Percentiles rank a stretch among this genome's conserved stretches.
Evolutionary conservation across 1,284 basidiomycete genomes (phyloP).

Genomic region (Malassezia caprae): DNA sequence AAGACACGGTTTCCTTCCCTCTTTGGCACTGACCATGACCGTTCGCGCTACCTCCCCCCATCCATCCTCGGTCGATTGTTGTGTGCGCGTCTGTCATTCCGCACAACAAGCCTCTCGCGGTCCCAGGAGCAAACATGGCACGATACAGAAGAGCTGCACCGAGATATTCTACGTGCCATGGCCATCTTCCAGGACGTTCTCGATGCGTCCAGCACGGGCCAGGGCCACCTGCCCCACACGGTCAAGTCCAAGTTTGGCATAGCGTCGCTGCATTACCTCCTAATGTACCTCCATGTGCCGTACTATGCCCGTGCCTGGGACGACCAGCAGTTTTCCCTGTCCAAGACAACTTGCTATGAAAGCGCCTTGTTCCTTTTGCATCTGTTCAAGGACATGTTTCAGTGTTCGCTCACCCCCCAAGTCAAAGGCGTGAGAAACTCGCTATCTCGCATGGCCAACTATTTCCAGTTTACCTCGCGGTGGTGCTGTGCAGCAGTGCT

Average conservation of each 20-base stretch:
- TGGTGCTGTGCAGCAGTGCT: background rate
- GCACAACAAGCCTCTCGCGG: background rate
- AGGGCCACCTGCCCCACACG: background rate
- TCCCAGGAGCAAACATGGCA: background rate
- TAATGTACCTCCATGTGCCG: background rate
- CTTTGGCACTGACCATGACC: background rate
- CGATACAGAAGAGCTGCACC: background rate
- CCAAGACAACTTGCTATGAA: background rate
- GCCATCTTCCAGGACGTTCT: background rate
- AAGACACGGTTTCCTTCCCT: background rate
- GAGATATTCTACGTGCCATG: constrained; percentile 1
- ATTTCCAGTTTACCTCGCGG: background rate
- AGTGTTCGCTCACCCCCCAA: background rate
- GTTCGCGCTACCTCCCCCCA: background rate
- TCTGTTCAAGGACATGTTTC: background rate
- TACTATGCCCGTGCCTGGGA: background rate
- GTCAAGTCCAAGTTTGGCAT: background rate
- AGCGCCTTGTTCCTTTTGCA: background rate
- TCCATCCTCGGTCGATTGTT: background rate
- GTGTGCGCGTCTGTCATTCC: background rate
- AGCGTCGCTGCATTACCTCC: background rate
- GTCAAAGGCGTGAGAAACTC: background rate
- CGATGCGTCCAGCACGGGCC: background rate
- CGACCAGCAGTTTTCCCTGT: background rate
- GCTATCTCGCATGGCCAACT: background rate